These are phyloP conservation scores for Pseudonitzschia pungens DNA, from an alignment of 108 stramenopile species.

Conservation along the genomic window DNA sequence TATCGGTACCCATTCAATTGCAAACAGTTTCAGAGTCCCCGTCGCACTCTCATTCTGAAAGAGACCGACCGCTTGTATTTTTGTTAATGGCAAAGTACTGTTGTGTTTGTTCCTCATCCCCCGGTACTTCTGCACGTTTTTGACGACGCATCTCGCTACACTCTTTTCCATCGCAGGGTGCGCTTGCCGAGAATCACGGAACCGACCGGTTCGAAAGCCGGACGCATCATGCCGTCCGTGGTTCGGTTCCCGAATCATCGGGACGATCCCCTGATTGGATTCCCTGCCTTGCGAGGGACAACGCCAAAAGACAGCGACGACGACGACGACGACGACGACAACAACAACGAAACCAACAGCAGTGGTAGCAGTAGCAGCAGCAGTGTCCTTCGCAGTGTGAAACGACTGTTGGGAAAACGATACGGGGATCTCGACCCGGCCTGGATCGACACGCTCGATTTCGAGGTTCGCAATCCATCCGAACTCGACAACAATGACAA, in stretches of 20 bases:
- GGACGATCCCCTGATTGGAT: slow-evolving; percentile 22
- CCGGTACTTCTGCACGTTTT: slow-evolving; percentile 15
- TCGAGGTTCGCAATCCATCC: slow-evolving; percentile 35
- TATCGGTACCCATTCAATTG: no score
- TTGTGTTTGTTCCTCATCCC: no score
- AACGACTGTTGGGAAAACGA: slow-evolving; percentile 62
- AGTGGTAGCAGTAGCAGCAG: neutral
- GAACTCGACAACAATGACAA: slow-evolving; percentile 30
- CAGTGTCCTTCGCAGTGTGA: slow-evolving; percentile 39
- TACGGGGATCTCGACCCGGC: slow-evolving; percentile 47
- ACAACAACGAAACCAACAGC: no score
- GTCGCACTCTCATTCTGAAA: neutral
- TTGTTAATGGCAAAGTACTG: no score
- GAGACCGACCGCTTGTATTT: no score
- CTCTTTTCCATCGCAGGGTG: neutral
- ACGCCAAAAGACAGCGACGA: neutral
- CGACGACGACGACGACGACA: no score
- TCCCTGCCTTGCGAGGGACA: slow-evolving; percentile 11
- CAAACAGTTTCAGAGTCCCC: neutral
- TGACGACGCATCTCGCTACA: neutral
- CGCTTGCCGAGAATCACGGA: slow-evolving; percentile 10
- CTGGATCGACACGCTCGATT: slow-evolving; percentile 45
- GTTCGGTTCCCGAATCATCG: slow-evolving; percentile 23
- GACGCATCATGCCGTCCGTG: slow-evolving; percentile 39
- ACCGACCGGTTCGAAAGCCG: slow-evolving; percentile 18